phyloP scores from a whole-genome alignment of 371 early-diverging fungal genomes.

The Nematocida major region DNA sequence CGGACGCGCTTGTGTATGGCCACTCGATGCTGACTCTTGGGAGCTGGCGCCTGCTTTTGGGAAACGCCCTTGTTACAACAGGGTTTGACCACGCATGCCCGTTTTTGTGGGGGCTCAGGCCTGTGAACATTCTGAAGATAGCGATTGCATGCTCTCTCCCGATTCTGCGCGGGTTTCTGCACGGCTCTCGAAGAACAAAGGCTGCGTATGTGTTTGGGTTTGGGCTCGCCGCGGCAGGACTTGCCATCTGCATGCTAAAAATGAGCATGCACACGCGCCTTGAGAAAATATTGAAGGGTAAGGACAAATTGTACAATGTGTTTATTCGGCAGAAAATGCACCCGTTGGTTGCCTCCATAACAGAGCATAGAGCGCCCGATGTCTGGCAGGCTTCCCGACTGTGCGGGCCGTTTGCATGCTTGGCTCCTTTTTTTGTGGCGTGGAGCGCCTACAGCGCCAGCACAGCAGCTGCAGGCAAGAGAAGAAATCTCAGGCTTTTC shows the following conservation, averaged over 20 bases:
- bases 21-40: slow-evolving; percentile 64
- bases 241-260: background rate
- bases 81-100: background rate
- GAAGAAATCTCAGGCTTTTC: background rate
- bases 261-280: background rate
- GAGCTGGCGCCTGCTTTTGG: background rate
- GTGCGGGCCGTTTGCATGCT: background rate
- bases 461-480: background rate
- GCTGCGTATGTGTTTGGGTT: background rate
- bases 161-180: background rate
- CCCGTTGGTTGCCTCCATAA: slow-evolving; percentile 25
- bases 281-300: background rate
- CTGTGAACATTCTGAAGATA: background rate
- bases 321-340: slow-evolving; percentile 26
- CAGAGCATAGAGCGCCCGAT: slow-evolving; percentile 27
- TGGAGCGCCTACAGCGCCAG: background rate
- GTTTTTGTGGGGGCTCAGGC: background rate
- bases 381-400: background rate
- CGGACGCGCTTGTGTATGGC: slow-evolving; percentile 88
- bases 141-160: background rate
- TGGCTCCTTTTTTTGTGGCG: background rate
- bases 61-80: background rate
- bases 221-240: background rate
- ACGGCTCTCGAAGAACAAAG: background rate
- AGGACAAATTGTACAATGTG: slow-evolving; percentile 36